Conservation (phyloP, 306 rosid genomes). For the Leucaena leucocephala region DNA sequence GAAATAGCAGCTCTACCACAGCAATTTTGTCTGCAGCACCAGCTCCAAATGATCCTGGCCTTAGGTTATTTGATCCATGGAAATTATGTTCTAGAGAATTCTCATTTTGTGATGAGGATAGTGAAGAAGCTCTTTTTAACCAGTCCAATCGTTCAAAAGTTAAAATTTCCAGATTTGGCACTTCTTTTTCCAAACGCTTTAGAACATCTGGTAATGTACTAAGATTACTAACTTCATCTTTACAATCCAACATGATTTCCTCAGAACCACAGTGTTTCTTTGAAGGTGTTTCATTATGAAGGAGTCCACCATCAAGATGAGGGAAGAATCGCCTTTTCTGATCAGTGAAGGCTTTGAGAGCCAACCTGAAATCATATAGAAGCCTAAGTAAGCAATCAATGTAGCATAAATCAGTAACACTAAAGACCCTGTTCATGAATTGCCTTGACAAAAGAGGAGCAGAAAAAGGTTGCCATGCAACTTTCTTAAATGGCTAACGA, state of each 20-base stretch:
- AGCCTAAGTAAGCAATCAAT: conserved; percentile 32
- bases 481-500: background rate
- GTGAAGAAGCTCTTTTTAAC: conserved; percentile 81
- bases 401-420: conserved; percentile 28
- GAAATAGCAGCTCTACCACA: conserved; percentile 69
- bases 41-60: conserved; percentile 56
- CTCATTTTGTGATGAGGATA: conserved; percentile 61
- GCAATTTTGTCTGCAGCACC: conserved; percentile 66
- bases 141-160: conserved; percentile 84
- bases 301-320: conserved; percentile 73
- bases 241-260: conserved; percentile 47
- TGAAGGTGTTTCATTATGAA: conserved; percentile 48
- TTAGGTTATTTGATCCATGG: conserved; percentile 63
- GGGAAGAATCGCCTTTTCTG: conserved; percentile 90
- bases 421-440: background rate
- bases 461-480: background rate
- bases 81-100: conserved; percentile 57
- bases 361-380: conserved; percentile 64
- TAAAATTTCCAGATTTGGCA: conserved; percentile 62
- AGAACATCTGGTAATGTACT: conserved; percentile 62
- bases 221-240: conserved; percentile 60
- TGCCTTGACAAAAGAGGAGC: conserved; percentile 8
- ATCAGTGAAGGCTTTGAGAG: conserved; percentile 95
- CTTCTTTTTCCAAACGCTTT: conserved; percentile 68
- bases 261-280: conserved; percentile 64